phyloP scores from a whole-genome alignment of 176 grass and related monocot genomes.

The Tuctoria greenei region DNA sequence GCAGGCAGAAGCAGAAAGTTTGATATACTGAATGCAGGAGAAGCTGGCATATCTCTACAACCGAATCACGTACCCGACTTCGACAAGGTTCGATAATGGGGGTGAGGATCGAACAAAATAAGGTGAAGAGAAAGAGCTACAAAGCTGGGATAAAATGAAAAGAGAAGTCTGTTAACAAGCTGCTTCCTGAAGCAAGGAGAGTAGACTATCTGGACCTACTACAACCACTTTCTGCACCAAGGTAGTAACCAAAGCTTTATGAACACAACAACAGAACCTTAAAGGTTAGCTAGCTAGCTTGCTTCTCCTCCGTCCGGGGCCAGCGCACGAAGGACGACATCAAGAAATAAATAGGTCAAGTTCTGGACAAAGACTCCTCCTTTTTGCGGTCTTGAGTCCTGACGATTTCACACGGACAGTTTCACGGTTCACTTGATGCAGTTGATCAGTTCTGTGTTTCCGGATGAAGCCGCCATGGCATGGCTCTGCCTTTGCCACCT shows the following conservation, averaged over 20 bases:
- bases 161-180: conserved; percentile 1
- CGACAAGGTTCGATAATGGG: neutral
- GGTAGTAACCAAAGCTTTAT: conserved; percentile 26
- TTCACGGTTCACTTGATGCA: neutral
- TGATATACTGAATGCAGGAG: neutral
- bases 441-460: neutral
- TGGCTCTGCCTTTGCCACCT: neutral
- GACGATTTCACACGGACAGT: neutral
- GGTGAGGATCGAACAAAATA: neutral
- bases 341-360: conserved; percentile 22
- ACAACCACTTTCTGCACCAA: conserved; percentile 31
- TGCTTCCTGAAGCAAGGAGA: conserved; percentile 40
- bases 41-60: neutral
- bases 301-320: conserved; percentile 17
- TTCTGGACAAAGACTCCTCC: neutral
- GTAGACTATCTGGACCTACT: neutral
- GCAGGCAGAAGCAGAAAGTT: neutral
- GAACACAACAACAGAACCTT: conserved; percentile 11
- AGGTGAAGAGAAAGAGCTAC: neutral
- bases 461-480: neutral
- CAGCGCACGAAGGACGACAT: conserved; percentile 16
- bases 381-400: conserved; percentile 3
- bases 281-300: conserved; percentile 28
- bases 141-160: neutral
- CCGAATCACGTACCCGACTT: conserved; percentile 18